Conservation (phyloP, 164 flowering plant genomes). For the Aristolochia contorta region DNA sequence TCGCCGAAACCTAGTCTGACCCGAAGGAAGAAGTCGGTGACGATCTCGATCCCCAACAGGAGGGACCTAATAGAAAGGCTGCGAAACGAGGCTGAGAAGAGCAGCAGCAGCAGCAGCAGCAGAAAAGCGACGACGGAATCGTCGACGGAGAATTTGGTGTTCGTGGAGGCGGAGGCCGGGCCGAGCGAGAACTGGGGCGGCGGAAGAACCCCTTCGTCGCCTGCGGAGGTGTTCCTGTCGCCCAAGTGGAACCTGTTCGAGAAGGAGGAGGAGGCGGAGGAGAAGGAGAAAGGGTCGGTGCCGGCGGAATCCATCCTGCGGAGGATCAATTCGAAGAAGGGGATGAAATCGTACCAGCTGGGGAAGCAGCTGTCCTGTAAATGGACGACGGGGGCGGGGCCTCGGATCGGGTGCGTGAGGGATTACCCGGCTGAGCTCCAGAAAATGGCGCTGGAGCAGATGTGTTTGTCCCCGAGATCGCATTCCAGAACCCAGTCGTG, state of each 20-base stretch:
- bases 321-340: constrained; percentile 62
- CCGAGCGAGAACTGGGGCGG: too few relatives aligned
- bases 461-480: constrained; percentile 59
- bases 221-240: constrained; percentile 12
- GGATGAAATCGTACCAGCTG: constrained; percentile 44
- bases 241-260: constrained; percentile 18
- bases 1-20: constrained; percentile 15
- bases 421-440: constrained; percentile 73
- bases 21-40: constrained; percentile 15
- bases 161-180: too few relatives aligned
- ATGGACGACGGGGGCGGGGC: constrained; percentile 87
- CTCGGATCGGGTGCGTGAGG: constrained; percentile 72
- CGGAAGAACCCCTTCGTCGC: too few relatives aligned
- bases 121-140: too few relatives aligned
- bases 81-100: not conserved
- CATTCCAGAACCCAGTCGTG: constrained; percentile 9
- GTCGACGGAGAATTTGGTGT: too few relatives aligned
- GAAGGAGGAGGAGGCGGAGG: constrained; percentile 18
- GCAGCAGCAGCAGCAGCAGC: too few relatives aligned
- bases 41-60: constrained; percentile 31
- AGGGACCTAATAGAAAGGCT: constrained; percentile 11
- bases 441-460: constrained; percentile 51
- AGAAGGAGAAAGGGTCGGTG: too few relatives aligned
- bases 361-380: constrained; percentile 66
- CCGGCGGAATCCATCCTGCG: constrained; percentile 42